Evolutionary conservation across 2,329 filamentous ascomycete genomes (phyloP).

Genomic region (Aspergillus pseudoviridinutans): DNA sequence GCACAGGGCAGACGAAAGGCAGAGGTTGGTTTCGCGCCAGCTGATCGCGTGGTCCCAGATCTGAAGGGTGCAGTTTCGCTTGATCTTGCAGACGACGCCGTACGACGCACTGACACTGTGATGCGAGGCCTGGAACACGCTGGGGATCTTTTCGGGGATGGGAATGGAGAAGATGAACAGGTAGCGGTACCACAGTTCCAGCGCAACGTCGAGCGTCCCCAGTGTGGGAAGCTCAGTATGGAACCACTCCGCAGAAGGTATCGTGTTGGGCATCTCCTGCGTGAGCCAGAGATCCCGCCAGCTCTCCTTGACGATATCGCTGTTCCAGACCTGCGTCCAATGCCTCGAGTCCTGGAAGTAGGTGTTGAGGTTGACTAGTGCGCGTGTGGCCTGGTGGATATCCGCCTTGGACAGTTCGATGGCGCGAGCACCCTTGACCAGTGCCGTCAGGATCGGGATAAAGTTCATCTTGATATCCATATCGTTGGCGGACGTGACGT

Average conservation of each 20-base stretch:
- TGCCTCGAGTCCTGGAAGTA: constrained; percentile 49
- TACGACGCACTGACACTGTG: constrained; percentile 60
- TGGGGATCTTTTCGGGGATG: constrained; percentile 53
- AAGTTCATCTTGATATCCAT: constrained; percentile 52
- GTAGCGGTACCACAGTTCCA: constrained; percentile 42
- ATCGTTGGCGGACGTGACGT: constrained; percentile 43
- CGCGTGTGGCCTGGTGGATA: constrained; percentile 45
- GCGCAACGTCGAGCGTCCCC: constrained; percentile 32
- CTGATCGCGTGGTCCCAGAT: constrained; percentile 63
- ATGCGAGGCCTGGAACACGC: constrained; percentile 61
- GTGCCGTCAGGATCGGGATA: constrained; percentile 48
- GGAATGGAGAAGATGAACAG: constrained; percentile 56
- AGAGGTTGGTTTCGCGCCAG: constrained; percentile 55
- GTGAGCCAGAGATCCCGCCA: constrained; percentile 48
- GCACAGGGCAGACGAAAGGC: constrained; percentile 48
- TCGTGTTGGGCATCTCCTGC: constrained; percentile 40
- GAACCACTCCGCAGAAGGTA: constrained; percentile 35
- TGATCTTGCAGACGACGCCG: constrained; percentile 59
- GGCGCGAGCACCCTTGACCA: constrained; percentile 50
- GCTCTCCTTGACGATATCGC: constrained; percentile 40
- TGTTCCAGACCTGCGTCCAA: constrained; percentile 48
- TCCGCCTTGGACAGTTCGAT: constrained; percentile 41
- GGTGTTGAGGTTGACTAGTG: constrained; percentile 47
- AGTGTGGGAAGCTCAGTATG: constrained; percentile 38
- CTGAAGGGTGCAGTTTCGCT: constrained; percentile 56